Evolutionary conservation across 805 yeast species (phyloP).

Genomic region (Candida boidinii): DNA sequence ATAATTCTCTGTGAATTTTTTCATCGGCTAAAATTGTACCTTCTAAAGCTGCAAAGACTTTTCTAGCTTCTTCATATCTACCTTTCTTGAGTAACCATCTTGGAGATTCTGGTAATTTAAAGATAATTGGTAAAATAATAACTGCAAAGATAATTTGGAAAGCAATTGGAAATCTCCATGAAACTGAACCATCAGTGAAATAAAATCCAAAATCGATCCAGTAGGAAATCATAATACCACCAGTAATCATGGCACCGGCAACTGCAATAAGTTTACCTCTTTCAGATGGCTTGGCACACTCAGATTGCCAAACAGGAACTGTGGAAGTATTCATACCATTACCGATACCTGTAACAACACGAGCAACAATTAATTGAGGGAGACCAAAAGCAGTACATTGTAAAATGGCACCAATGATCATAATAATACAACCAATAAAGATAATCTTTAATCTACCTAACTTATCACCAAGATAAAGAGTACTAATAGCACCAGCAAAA

Average conservation of each 20-base stretch:
- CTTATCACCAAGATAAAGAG: constrained; percentile 31
- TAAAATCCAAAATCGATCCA: constrained; percentile 29
- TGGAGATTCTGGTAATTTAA: constrained; percentile 32
- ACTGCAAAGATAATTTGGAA: constrained; percentile 21
- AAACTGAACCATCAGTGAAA: constrained; percentile 16
- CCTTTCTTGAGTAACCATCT: constrained; percentile 33
- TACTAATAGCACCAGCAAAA: constrained; percentile 32
- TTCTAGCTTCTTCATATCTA: constrained; percentile 32
- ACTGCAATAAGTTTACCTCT: constrained; percentile 24
- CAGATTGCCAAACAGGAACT: constrained; percentile 28
- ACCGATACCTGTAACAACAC: constrained; percentile 28
- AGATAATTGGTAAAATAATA: constrained; percentile 8
- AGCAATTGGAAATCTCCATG: constrained; percentile 29
- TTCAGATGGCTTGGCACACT: constrained; percentile 21
- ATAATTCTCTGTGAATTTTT: constrained; percentile 7
- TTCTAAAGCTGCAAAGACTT: constrained; percentile 32
- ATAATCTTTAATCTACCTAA: constrained; percentile 33
- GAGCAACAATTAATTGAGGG: constrained; percentile 22
- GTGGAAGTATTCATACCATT: constrained; percentile 26
- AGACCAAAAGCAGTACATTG: constrained; percentile 16
- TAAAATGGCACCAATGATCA: constrained; percentile 21
- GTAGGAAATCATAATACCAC: constrained; percentile 24
- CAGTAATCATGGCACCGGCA: constrained; percentile 20
- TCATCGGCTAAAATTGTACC: constrained; percentile 15
- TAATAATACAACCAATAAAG: constrained; percentile 26